A percentile compares a stretch with the other conserved stretches of the same genome.
Conservation (phyloP, 2,329 filamentous ascomycete species). For the Colletotrichum echinochloae region DNA sequence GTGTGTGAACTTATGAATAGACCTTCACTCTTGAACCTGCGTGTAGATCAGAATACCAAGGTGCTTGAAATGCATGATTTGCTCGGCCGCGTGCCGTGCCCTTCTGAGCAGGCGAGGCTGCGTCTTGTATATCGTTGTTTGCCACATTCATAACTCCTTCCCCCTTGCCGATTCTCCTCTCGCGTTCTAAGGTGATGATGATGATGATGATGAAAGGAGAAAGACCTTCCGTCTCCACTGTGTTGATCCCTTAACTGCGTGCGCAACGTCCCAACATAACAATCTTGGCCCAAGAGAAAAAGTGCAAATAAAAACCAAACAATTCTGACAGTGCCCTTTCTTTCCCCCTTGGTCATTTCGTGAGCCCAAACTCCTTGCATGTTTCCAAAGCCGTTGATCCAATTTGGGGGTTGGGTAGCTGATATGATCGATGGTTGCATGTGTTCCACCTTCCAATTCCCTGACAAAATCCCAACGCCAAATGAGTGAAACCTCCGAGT, state of each 20-base stretch:
- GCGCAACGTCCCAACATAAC: not conserved
- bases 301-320: not conserved
- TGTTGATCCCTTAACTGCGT: not conserved
- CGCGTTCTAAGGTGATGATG: conserved; percentile 28
- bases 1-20: not conserved
- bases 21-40: not conserved
- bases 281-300: not conserved
- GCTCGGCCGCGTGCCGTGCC: conserved; percentile 31
- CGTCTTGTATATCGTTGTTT: conserved; percentile 32
- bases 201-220: not conserved
- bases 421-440: too few species aligned
- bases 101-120: conserved; percentile 36
- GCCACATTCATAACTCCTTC: conserved; percentile 12
- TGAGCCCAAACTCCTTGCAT: conserved; percentile 34
- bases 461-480: conserved; percentile 23
- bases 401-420: not conserved
- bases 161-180: not conserved
- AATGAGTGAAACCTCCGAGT: conserved; percentile 28
- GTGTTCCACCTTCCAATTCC: not conserved
- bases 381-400: conserved; percentile 16
- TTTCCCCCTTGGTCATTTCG: conserved; percentile 13
- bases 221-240: not conserved
- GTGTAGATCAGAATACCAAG: too few species aligned
- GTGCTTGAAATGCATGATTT: not conserved
- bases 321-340: conserved; percentile 15